Percentiles rank a stretch among this genome's conserved stretches.
Conservation (phyloP, 1,139 yeast genomes). For the Yamadazyma membranifaciens region DNA sequence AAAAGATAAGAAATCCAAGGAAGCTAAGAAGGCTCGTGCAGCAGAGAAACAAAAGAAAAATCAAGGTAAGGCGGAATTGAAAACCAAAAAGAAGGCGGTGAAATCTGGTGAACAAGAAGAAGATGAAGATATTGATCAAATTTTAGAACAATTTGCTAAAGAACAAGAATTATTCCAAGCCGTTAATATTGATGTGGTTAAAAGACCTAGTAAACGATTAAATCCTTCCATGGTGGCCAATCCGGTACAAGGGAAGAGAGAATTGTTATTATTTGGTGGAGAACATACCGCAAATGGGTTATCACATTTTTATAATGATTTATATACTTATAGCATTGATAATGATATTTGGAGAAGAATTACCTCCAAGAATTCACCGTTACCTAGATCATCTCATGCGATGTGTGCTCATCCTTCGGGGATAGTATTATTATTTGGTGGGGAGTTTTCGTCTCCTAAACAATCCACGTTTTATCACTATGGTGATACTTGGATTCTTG, state of each 20-base stretch:
- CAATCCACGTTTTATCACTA: conserved; percentile 95
- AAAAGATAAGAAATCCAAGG: conserved; percentile 81
- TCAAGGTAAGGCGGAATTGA: conserved; percentile 66
- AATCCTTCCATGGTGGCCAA: conserved; percentile 75
- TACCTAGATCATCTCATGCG: conserved; percentile 92
- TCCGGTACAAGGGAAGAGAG: conserved; percentile 75
- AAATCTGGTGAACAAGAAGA: conserved; percentile 80
- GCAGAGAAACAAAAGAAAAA: conserved; percentile 84
- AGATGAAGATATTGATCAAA: conserved; percentile 83
- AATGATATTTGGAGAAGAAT: conserved; percentile 79
- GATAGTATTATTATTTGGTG: conserved; percentile 82
- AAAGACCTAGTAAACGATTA: conserved; percentile 64
- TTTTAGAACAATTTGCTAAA: conserved; percentile 72
- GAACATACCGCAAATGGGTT: conserved; percentile 62
- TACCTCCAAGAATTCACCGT: conserved; percentile 81
- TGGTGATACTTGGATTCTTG: conserved; percentile 94
- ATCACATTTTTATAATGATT: conserved; percentile 76
- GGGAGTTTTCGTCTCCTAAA: conserved; percentile 95
- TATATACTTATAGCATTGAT: conserved; percentile 71
- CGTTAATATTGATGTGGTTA: conserved; percentile 56
- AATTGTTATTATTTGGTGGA: conserved; percentile 86
- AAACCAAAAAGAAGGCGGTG: conserved; percentile 71
- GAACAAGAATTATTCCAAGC: conserved; percentile 80
- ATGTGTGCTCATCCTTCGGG: conserved; percentile 95
- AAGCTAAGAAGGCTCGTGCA: conserved; percentile 84